Percentiles rank a stretch among this genome's conserved stretches.
These are phyloP conservation scores for Cercophora scortea DNA, from an alignment of 495 filamentous ascomycete genomes.

Conservation along the genomic window DNA sequence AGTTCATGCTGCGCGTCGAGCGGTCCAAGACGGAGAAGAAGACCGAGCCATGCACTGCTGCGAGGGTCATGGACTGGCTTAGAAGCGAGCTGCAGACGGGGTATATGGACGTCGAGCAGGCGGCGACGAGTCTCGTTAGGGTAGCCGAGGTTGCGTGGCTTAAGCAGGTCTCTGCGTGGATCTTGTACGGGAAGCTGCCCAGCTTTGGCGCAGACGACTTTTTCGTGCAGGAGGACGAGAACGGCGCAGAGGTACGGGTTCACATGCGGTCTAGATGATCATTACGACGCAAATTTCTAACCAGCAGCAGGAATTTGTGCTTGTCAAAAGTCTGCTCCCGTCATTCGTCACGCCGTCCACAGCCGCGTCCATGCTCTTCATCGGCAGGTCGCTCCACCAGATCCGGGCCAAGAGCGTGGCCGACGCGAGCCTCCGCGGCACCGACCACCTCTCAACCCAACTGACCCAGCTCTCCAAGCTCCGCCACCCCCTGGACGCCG, in stretches of 20 bases:
- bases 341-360: slow-evolving; percentile 68
- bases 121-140: slow-evolving; percentile 57
- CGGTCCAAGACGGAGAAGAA: background rate
- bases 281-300: background rate
- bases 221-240: slow-evolving; percentile 51
- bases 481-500: slow-evolving; percentile 61
- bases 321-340: slow-evolving; percentile 51
- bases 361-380: slow-evolving; percentile 79
- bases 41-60: slow-evolving; percentile 36
- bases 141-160: slow-evolving; percentile 88
- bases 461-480: slow-evolving; percentile 64
- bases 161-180: slow-evolving; percentile 80
- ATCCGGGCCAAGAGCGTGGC: slow-evolving; percentile 48
- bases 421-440: slow-evolving; percentile 49
- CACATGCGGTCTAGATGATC: background rate
- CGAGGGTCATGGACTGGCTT: slow-evolving; percentile 67
- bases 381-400: slow-evolving; percentile 81
- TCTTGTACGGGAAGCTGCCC: slow-evolving; percentile 79
- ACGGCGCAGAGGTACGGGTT: slow-evolving; percentile 22
- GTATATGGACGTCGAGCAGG: slow-evolving; percentile 73
- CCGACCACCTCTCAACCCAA: slow-evolving; percentile 59
- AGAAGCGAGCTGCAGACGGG: slow-evolving; percentile 75
- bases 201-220: slow-evolving; percentile 69
- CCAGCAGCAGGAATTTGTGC: slow-evolving; percentile 22
- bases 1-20: slow-evolving; percentile 48